Percentiles rank a stretch among this genome's conserved stretches.
Conservation (phyloP, 345 rosid genomes). For the Syzygium aqueum region DNA sequence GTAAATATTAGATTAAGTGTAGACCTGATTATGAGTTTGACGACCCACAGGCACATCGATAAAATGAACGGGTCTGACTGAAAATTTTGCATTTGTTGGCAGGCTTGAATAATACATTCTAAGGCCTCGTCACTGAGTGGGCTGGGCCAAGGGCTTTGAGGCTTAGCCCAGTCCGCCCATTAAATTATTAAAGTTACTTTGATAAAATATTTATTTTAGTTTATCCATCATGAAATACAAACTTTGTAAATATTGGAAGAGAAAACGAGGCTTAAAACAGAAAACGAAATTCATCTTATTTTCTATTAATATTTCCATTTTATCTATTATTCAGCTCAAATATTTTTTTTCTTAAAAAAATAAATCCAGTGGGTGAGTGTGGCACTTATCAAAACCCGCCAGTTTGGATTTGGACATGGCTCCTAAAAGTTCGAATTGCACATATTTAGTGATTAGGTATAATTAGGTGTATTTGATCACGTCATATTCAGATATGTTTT, state of each 20-base stretch:
- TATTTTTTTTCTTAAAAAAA: no score
- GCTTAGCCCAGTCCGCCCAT: not conserved
- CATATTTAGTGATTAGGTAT: not conserved
- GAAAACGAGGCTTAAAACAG: not conserved
- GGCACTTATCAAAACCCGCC: not conserved
- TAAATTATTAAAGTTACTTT: no score
- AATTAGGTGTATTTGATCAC: not conserved
- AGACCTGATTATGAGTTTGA: not conserved
- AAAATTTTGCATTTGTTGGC: not conserved
- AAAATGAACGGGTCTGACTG: not conserved
- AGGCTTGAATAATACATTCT: not conserved
- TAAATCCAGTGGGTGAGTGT: not conserved
- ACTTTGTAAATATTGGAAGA: not conserved
- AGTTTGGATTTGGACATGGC: not conserved
- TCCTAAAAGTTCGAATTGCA: not conserved
- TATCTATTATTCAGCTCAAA: no score
- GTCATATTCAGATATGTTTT: not conserved
- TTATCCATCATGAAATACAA: not conserved
- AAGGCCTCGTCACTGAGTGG: not conserved
- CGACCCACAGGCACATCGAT: fast-evolving
- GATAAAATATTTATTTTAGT: not conserved
- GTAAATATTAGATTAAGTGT: no score
- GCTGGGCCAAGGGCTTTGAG: not conserved
- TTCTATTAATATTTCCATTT: not conserved
- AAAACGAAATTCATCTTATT: no score